Base-by-base conservation (phyloP, 2,329 filamentous ascomycete species). In the Penicillium sp. region DNA sequence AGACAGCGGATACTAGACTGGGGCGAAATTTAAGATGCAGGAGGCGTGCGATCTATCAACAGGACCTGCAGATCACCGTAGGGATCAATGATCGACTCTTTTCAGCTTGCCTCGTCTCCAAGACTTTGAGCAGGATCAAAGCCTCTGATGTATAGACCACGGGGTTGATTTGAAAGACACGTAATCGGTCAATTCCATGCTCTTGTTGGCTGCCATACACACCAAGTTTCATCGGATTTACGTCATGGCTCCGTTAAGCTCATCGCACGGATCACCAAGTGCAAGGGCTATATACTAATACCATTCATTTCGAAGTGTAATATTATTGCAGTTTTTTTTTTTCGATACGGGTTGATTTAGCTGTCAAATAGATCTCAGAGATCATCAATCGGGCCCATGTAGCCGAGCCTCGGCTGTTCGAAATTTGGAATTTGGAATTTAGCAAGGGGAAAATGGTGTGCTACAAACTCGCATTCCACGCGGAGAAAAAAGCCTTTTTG, bases 41-140 rank as follows among this genome's bases (percentile, higher is more conserved):
- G 24, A 19, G 16, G 27, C 27, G 16, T 47, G 45, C 26, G 52
- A 61, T 61, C 35, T 19, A 61, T 58, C 56, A 59, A 46, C 49
- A 43, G 35, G n/a, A 43, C 39, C 14, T 27, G 52, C 44, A 55
- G 45, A 46, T 52, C 46, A 55, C 45, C 19, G 21, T 54, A 49
- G 49, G 47, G 19, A 51, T 49, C 46, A 37, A 44, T 43, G 53
- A 60, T 63, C 55, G 19, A 56, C 52, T 27, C 21, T 19, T 49
- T 57, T 49, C 51, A 48, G 48, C 24, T 52, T 44, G 31, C 13
- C 19, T n/a, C 27, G 54, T 48, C 57, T 54, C 16, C 26, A 1
- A 29, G 14, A 4, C 3, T 10, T 3, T 39, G 35, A 4, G 9
- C 7, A 39, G 3, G 19, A 19, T 47, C 16, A 5, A 19, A 47